These are phyloP conservation scores for Aspergillus chevalieri DNA, from an alignment of 2,329 filamentous ascomycete species.

Conservation along the genomic window DNA sequence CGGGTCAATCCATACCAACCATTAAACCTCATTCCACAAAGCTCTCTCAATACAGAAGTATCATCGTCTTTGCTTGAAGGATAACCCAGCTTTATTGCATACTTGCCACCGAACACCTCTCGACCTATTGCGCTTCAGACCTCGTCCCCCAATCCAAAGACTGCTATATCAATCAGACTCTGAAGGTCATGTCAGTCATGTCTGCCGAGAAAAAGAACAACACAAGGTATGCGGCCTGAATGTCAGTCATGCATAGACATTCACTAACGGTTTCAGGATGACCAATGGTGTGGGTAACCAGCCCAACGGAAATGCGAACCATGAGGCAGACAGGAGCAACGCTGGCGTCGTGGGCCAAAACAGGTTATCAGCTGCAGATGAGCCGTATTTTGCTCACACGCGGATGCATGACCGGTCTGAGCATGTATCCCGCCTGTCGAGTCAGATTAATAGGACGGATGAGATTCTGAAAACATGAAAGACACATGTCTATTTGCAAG, in stretches of 20 bases:
- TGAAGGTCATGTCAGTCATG: not conserved
- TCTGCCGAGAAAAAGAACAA: not conserved
- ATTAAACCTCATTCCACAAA: not conserved
- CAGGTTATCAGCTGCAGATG: conserved; percentile 21
- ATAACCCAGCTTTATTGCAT: not conserved
- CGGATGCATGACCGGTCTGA: conserved; percentile 25
- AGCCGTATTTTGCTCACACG: conserved; percentile 27
- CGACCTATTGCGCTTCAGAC: not conserved
- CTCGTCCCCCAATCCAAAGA: not conserved
- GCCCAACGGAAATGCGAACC: conserved; percentile 21
- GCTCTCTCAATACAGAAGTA: not conserved
- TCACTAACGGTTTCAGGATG: conserved; percentile 4
- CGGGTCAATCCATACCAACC: not conserved
- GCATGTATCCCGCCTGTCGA: conserved; percentile 24
- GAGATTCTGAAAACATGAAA: conserved; percentile 20
- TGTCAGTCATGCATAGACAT: not conserved
- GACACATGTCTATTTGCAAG: conserved; percentile 3
- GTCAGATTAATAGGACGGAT: conserved; percentile 25
- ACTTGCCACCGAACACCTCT: not conserved
- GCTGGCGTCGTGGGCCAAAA: conserved; percentile 19
- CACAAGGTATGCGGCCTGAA: not conserved
- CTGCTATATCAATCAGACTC: not conserved
- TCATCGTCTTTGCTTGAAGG: not conserved
- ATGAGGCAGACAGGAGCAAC: conserved; percentile 19
- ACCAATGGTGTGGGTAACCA: conserved; percentile 21